Evolutionary conservation across 192 early-diverging fungal species (phyloP).

Genomic region (Chytriomyces sp.): DNA sequence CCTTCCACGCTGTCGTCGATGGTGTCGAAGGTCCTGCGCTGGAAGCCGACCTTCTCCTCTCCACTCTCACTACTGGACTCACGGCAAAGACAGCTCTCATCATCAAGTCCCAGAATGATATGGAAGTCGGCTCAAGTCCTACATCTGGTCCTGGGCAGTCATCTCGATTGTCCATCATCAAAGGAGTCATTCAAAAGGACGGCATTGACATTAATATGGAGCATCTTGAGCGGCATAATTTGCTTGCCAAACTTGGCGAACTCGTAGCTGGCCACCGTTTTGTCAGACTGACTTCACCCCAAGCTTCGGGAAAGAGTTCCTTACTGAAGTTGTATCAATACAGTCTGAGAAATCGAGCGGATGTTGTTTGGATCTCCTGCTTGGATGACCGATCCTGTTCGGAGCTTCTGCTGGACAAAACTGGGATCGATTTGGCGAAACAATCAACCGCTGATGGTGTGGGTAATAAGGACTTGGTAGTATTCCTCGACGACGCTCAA

Average conservation of each 20-base stretch:
- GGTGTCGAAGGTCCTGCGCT: constrained; percentile 10
- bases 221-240: not conserved
- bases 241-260: not conserved
- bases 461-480: constrained; percentile 10
- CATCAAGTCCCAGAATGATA: constrained; percentile 7
- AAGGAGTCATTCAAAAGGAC: constrained; percentile 2
- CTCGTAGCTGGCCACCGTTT: constrained; percentile 5
- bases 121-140: not conserved
- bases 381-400: constrained; percentile 2
- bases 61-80: not conserved
- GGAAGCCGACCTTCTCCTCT: not conserved
- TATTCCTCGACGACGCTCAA: constrained; percentile 36
- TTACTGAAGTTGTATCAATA: constrained; percentile 20
- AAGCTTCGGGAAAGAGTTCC: constrained; percentile 15
- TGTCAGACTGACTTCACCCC: constrained; percentile 16
- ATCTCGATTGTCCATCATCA: not conserved
- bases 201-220: constrained; percentile 1
- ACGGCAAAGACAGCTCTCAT: not conserved
- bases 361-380: constrained; percentile 6
- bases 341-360: constrained; percentile 10
- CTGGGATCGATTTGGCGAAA: constrained; percentile 15
- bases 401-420: constrained; percentile 6
- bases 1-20: constrained; percentile 10
- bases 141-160: constrained; percentile 2
- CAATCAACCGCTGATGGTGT: not conserved